Base-by-base conservation (phyloP, 176 grass and related monocot species). In the Bromus sterilis region DNA sequence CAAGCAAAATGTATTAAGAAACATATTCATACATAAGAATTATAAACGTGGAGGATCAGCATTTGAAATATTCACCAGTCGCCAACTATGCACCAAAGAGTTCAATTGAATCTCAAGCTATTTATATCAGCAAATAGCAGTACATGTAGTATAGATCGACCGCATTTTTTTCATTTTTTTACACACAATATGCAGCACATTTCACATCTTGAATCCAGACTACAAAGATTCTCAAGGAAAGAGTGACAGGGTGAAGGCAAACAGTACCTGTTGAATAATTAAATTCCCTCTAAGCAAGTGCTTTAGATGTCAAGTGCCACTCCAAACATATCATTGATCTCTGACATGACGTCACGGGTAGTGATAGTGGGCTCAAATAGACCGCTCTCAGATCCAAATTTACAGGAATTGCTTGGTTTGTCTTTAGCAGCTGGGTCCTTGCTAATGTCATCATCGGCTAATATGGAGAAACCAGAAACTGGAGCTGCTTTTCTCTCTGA, bases 321-420 rank as follows among this genome's bases (percentile, higher is more conserved):
- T 63, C 95, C 89, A 75, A 95, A 98, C 93, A 98, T 88, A 59
- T 91, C 88, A 70, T 95, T 95, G 56, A 98, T 93, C 64, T 98
- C 93, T 2, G 82, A 85, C 96, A 98, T 91, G 26, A 94, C 96
- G 53, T 93, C 84, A 1, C 77, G 85, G 30, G 95, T 98, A 60
- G 90, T 93, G 78, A 86, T 84, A 66, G 93, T 98, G 20, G 95
- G 92, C 85, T 98, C 96, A 88, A 91, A 98, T n/a, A 98, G 71
- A 82, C 73, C 92, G 79, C 62, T 65, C 20, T 77, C 74, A 36
- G 56, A 64, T 37, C 24, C 89, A 80, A 79, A 83, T 64, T 89
- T 90, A 74, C 33, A 63, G 28, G 87, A 46, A 37, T 31, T 75
- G 24, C 32, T 88, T 26, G 13, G 43, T 57, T 76, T 81, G 60